Evolutionary conservation across 1,284 basidiomycete species (phyloP).

Genomic region (Sparassis latifolia): DNA sequence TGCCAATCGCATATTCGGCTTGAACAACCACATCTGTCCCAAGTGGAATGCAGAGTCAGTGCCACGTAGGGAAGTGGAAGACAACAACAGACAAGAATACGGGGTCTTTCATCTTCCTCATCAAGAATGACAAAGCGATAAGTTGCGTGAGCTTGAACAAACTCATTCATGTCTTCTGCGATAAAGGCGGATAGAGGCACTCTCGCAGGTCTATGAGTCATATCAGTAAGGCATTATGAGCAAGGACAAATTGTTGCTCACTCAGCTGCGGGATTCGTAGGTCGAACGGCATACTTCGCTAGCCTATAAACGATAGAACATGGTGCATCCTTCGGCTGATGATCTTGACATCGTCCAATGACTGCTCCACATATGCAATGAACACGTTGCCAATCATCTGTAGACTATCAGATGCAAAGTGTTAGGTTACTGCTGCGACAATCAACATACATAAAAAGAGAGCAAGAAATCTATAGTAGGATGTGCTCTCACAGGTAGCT

Average conservation of each 20-base stretch:
- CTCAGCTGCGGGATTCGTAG: conserved; percentile 59
- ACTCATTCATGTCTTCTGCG: conserved; percentile 82
- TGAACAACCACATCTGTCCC: conserved; percentile 81
- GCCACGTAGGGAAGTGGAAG: background rate
- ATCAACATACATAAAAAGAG: conserved; percentile 8
- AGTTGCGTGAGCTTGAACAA: conserved; percentile 82
- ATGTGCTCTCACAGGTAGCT: conserved; percentile 84
- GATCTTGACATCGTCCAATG: conserved; percentile 63
- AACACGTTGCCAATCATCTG: conserved; percentile 58
- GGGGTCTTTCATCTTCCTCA: conserved; percentile 71
- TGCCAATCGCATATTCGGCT: conserved; percentile 73
- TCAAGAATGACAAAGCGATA: conserved; percentile 84
- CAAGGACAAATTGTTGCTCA: conserved; percentile 29
- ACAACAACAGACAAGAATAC: conserved; percentile 58
- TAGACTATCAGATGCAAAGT: conserved; percentile 32
- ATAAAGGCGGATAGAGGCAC: conserved; percentile 80
- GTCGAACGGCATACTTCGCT: conserved; percentile 76
- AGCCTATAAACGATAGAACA: conserved; percentile 53
- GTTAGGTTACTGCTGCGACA: conserved; percentile 9
- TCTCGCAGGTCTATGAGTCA: conserved; percentile 40
- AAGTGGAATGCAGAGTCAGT: conserved; percentile 2
- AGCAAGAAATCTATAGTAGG: conserved; percentile 11
- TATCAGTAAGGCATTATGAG: background rate
- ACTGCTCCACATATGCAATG: conserved; percentile 76
- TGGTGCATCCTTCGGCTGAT: conserved; percentile 29